Base-by-base conservation (phyloP, 441 rosid genomes). In the Jatropha multifida region DNA sequence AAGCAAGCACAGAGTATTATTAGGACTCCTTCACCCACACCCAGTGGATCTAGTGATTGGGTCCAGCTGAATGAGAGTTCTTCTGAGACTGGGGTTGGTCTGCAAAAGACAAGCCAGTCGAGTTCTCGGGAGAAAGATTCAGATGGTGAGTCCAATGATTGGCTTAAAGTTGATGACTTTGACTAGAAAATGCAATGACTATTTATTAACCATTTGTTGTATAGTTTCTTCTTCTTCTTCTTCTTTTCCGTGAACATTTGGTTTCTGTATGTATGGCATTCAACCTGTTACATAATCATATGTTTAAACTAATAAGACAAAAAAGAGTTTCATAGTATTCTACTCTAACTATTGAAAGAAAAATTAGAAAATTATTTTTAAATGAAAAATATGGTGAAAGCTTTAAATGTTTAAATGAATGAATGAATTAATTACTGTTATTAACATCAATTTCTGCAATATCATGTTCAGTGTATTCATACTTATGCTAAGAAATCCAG, bases 401-500 rank as follows among this genome's bases (percentile, higher is more conserved):
- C 32, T 32, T 32, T 32, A 32, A 32, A 32, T 32, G 32, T 32
- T 32, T 32, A 32, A 32, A 32, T 32, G 32, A 32, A 32, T 2
- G 1, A 65, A 32, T 2, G 1, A 65, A 75, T 88, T 89, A 73
- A 93, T 89, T 75, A 89, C 97, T 83, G 84, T 85, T 23, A 91
- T 32, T 32, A 1, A 86, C 62, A 89, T 75, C 68, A 85, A 77
- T 75, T 23, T 85, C 90, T 3, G 97, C 97, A 74, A 93, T 77
- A 77, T 91, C 92, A 69, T 79, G 83, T 86, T 86, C 82, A 77
- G 88, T 84, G 74, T 90, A 32, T 32, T 90, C 76, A 93, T 88
- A 72, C 84, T 85, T 84, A 80, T 90, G 77, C 92, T 87, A 74
- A 93, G 73, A 64, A 86, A 68, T 90, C 93, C 68, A 93, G 89